These are phyloP conservation scores for Sporothrix variecibatus DNA, from an alignment of 2,329 filamentous ascomycete species.

Conservation along the genomic window DNA sequence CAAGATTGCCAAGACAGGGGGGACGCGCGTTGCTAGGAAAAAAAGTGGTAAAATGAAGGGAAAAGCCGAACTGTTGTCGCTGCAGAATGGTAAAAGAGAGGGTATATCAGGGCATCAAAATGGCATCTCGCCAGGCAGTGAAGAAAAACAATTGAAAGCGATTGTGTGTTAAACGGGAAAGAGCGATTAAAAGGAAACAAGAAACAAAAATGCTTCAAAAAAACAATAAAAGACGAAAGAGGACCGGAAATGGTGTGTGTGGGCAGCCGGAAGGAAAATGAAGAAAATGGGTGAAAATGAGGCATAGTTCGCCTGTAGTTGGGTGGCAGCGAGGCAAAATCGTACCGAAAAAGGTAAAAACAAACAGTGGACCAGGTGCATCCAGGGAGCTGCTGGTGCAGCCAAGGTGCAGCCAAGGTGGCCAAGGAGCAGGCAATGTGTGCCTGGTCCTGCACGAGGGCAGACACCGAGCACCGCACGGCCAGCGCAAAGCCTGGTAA, in stretches of 20 bases:
- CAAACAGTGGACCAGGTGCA: constrained; percentile 18
- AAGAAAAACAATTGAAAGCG: not conserved
- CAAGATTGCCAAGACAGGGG: constrained; percentile 7
- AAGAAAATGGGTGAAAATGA: constrained; percentile 3
- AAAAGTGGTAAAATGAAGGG: not conserved
- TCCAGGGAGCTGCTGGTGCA: not conserved
- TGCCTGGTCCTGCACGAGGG: not conserved
- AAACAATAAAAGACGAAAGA: not conserved
- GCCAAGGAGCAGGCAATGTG: not conserved
- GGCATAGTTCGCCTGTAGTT: not conserved
- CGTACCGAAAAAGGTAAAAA: not conserved
- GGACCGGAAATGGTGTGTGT: not conserved
- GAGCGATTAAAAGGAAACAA: not conserved
- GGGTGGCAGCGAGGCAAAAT: constrained; percentile 13
- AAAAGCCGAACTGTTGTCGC: not conserved
- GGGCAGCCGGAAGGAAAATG: not conserved
- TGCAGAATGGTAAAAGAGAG: not conserved
- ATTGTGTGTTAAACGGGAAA: not conserved
- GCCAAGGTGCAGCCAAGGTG: constrained; percentile 2
- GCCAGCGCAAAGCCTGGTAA: constrained; percentile 2
- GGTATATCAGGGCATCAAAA: not conserved
- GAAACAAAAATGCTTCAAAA: constrained; percentile 4
- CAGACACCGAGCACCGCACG: constrained; percentile 16
- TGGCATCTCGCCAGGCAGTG: not conserved
- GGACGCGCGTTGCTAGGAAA: not conserved